A percentile compares a stretch with the other conserved stretches of the same genome.
Evolutionary conservation across 495 filamentous ascomycete species (phyloP).

Genomic region (Neurospora sp.): DNA sequence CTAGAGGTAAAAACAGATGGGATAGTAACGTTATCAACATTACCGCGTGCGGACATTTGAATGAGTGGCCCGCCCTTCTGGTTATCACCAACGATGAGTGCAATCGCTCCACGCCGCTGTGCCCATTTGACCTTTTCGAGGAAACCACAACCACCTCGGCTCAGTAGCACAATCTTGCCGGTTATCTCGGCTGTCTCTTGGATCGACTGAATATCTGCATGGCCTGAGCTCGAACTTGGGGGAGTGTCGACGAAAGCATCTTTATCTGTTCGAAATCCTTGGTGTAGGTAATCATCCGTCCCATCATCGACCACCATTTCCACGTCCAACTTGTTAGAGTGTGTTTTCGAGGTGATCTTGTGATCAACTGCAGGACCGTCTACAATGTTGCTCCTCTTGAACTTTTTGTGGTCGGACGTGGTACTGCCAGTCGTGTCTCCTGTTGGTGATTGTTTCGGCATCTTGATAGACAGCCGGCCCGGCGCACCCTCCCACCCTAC

Average conservation of each 20-base stretch:
- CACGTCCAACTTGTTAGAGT: slow-evolving; percentile 7
- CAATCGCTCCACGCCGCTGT: slow-evolving; percentile 78
- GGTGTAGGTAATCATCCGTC: slow-evolving; percentile 85
- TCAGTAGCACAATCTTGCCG: slow-evolving; percentile 83
- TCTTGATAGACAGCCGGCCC: slow-evolving; percentile 19
- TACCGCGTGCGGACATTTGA: slow-evolving; percentile 93
- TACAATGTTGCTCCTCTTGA: slow-evolving; percentile 8
- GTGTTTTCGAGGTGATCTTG: slow-evolving; percentile 11
- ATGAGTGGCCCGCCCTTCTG: slow-evolving; percentile 76
- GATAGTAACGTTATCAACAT: slow-evolving; percentile 90
- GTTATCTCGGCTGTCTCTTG: slow-evolving; percentile 92
- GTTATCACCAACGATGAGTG: slow-evolving; percentile 91
- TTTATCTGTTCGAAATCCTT: slow-evolving; percentile 38
- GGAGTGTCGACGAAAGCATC: slow-evolving; percentile 21
- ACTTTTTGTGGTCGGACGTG: slow-evolving; percentile 3
- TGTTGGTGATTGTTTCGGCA: slow-evolving; percentile 7
- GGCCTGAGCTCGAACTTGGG: slow-evolving; percentile 38
- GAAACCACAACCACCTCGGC: slow-evolving; percentile 91
- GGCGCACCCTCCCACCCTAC: slow-evolving; percentile 65
- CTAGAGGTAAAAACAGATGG: slow-evolving; percentile 90
- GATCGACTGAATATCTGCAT: slow-evolving; percentile 90
- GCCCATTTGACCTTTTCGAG: slow-evolving; percentile 96
- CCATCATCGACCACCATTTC: slow-evolving; percentile 52
- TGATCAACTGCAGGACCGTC: slow-evolving; percentile 19
- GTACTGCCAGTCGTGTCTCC: slow-evolving; percentile 10